Evolutionary conservation across 176 grass and related monocot genomes (phyloP), one percentile per base, ranked within the genome.

Genomic region (Saccharum officinarum): DNA sequence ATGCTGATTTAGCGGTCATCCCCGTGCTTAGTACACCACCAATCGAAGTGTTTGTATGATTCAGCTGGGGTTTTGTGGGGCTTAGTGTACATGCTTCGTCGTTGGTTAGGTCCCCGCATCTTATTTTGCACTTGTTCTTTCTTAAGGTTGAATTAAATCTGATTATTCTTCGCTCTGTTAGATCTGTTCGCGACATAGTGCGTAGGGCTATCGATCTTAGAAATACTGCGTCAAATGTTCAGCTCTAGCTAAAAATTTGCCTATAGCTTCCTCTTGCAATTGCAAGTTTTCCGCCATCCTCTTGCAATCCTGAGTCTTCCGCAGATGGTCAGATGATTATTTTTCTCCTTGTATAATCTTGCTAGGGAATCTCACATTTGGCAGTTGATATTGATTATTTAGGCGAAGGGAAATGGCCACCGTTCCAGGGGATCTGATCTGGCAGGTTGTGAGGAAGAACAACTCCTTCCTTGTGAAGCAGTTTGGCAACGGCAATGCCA

Each of bases 361-460:
- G 6, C 8, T 54, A 13, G 11, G 15, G 4, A 18, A 45, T 86
- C 67, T 86, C 5, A 90, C 1, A 8, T 18, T 33, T 8, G 11
- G 13, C 3, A 3, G 11, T 50, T 31, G 3, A 23, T 67, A 33
- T 69, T 69, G 26, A 15, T 55, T 25, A 20, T 78, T 37, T 17
- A 88, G 84, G 72, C n/a, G 33, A 83, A 68, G 38, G 15, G 67
- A 83, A 81, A 96, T 94, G 93, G 88, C 91, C 11, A 84, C 93
- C 2, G 71, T 99, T 74, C 90, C 93, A 5, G 94, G 94, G 4
- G 92, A 91, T 67, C 79, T 49, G 28, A 28, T 28, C 28, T 28
- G 97, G 97, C 92, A 99, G 94, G 86, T 99, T n/a, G 94, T 99
- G 54, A 94, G 91, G 86, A 94, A 92, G 71, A 94, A 99, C 84